These are phyloP conservation scores for Colletotrichum sp. DNA, from an alignment of 2,329 filamentous ascomycete genomes.

Conservation along the genomic window DNA sequence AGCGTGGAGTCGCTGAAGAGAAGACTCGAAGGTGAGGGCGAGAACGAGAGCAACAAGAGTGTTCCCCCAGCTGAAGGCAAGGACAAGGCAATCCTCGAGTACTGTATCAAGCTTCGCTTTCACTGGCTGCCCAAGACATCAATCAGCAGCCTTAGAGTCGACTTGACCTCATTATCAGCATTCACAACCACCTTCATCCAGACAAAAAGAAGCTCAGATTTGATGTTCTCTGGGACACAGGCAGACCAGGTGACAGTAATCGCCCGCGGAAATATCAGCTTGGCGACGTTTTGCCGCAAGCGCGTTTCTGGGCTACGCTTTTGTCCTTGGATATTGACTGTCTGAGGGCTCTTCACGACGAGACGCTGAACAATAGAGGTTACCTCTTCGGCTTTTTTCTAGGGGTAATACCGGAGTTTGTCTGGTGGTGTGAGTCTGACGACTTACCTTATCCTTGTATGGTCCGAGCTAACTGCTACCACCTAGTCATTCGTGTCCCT, in stretches of 20 bases:
- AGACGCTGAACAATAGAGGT: too few relatives aligned
- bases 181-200: background rate
- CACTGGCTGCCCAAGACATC: too few relatives aligned
- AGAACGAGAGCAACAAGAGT: too few relatives aligned
- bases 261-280: background rate
- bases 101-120: too few relatives aligned
- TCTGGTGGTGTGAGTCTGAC: background rate
- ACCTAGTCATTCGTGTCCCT: background rate
- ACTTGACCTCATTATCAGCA: background rate
- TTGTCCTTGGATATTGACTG: background rate
- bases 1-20: too few relatives aligned
- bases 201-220: background rate
- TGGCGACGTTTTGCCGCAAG: background rate
- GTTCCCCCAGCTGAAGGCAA: too few relatives aligned
- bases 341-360: background rate
- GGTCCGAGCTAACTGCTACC: background rate
- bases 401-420: background rate
- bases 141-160: too few relatives aligned
- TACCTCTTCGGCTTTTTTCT: too few relatives aligned
- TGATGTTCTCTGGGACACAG: background rate
- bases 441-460: background rate
- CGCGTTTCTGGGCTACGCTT: background rate
- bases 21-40: too few relatives aligned
- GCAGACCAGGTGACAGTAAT: background rate
- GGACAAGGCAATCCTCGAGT: too few relatives aligned